Evolutionary conservation across 192 early-diverging fungal genomes (phyloP).

Genomic region (Geranomyces variabilis): DNA sequence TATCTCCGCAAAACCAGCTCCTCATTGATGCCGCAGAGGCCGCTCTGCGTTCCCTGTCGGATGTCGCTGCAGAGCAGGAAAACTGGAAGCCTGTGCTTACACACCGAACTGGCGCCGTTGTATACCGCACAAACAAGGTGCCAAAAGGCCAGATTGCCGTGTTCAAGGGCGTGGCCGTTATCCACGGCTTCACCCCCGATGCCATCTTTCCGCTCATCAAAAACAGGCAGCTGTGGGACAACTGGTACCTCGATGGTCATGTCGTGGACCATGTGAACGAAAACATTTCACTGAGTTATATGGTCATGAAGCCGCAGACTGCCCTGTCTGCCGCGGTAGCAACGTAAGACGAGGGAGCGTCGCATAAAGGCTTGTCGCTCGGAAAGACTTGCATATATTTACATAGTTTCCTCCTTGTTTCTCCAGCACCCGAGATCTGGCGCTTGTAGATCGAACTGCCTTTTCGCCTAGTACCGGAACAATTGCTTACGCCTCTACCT

Average conservation of each 20-base stretch:
- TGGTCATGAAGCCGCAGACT: slow-evolving; percentile 37
- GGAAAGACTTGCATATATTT: too few species aligned
- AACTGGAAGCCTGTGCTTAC: slow-evolving; percentile 37
- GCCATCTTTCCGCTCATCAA: slow-evolving; percentile 37
- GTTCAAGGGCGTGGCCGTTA: slow-evolving; percentile 32
- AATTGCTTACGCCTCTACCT: slow-evolving; percentile 32
- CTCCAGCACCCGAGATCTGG: slow-evolving; percentile 35
- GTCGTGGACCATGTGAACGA: slow-evolving; percentile 36
- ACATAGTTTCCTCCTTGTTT: too few species aligned
- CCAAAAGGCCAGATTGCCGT: slow-evolving; percentile 1
- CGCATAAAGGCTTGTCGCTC: too few species aligned
- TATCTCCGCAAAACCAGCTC: not conserved
- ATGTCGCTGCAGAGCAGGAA: slow-evolving; percentile 5
- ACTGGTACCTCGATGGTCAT: slow-evolving; percentile 39
- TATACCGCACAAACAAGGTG: slow-evolving; percentile 25
- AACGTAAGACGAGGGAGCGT: too few species aligned
- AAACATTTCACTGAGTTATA: slow-evolving; percentile 31
- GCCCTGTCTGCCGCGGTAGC: slow-evolving; percentile 34
- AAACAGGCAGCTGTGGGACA: slow-evolving; percentile 28
- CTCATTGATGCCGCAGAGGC: slow-evolving; percentile 24
- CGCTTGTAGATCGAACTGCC: slow-evolving; percentile 28
- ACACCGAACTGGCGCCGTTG: slow-evolving; percentile 32
- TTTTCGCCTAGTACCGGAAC: slow-evolving; percentile 30
- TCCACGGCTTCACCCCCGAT: slow-evolving; percentile 34
- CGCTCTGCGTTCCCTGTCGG: slow-evolving; percentile 10